Percentiles rank a stretch among this genome's conserved stretches.
These are phyloP conservation scores for Coniochaeta ligniaria DNA, from an alignment of 2,329 filamentous ascomycete species.

Conservation along the genomic window DNA sequence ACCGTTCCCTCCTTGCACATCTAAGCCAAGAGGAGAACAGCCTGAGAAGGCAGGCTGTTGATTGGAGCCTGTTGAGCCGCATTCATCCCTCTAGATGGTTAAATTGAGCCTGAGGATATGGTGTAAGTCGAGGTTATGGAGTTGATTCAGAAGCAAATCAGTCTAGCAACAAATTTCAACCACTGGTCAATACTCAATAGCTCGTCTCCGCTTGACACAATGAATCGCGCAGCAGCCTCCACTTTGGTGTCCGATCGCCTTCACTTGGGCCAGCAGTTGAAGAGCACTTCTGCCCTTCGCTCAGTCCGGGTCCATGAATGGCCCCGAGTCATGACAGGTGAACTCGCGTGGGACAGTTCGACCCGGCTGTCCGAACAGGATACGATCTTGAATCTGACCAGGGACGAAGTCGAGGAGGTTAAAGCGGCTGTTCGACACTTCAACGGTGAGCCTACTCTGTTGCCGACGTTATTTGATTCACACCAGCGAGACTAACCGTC, in stretches of 20 bases:
- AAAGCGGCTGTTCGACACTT: constrained; percentile 18
- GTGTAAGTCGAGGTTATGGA: neutral
- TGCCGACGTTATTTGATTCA: neutral
- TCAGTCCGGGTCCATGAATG: constrained; percentile 6
- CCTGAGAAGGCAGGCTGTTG: neutral
- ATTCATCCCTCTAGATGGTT: neutral
- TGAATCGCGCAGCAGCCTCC: neutral
- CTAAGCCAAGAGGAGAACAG: neutral
- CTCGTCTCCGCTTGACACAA: neutral
- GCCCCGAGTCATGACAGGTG: constrained; percentile 10
- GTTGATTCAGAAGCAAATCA: neutral
- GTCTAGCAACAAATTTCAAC: neutral
- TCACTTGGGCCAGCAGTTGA: neutral
- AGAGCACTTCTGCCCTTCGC: neutral
- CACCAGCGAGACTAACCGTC: constrained; percentile 3
- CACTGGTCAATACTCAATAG: neutral
- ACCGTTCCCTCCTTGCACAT: neutral
- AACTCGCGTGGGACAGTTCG: constrained; percentile 9
- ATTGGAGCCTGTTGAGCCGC: neutral
- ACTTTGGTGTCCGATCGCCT: constrained; percentile 6
- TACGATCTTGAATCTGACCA: constrained; percentile 16
- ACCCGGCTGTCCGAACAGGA: constrained; percentile 12
- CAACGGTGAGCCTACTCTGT: constrained; percentile 15
- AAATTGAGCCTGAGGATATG: neutral
- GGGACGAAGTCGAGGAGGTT: constrained; percentile 19